phyloP scores from a whole-genome alignment of 495 filamentous ascomycete genomes.

The Lentithecium fluviatile region DNA sequence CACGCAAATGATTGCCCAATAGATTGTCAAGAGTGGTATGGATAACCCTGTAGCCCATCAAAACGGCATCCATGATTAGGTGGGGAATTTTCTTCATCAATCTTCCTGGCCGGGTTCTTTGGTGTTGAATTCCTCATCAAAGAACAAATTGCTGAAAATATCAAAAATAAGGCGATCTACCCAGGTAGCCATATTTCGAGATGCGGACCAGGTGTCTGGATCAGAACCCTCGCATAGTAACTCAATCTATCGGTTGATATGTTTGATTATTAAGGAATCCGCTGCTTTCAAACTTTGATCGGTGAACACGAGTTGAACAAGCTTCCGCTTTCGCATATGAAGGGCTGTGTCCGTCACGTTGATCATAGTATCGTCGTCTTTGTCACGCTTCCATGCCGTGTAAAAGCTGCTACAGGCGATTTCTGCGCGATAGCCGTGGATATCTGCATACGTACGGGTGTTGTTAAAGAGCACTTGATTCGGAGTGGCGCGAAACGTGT shows the following conservation, averaged over 20 bases:
- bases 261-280: neutral
- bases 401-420: slow-evolving; percentile 37
- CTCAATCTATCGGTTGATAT: slow-evolving; percentile 41
- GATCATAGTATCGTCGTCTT: slow-evolving; percentile 28
- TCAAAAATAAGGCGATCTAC: slow-evolving; percentile 19
- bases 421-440: slow-evolving; percentile 41
- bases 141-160: slow-evolving; percentile 18
- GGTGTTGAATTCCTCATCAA: slow-evolving; percentile 13
- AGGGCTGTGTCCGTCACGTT: slow-evolving; percentile 27
- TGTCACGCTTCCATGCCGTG: slow-evolving; percentile 19
- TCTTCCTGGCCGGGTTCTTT: slow-evolving; percentile 19
- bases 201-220: slow-evolving; percentile 12
- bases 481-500: slow-evolving; percentile 37
- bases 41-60: slow-evolving; percentile 15
- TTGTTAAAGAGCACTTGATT: slow-evolving; percentile 37
- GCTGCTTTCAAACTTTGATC: slow-evolving; percentile 37
- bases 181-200: neutral
- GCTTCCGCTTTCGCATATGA: slow-evolving; percentile 38
- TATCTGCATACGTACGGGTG: slow-evolving; percentile 15
- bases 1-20: neutral
- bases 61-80: slow-evolving; percentile 24
- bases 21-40: too few species aligned
- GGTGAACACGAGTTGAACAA: slow-evolving; percentile 37
- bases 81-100: slow-evolving; percentile 33
- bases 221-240: slow-evolving; percentile 13